These are phyloP conservation scores for Skeletonema costatum DNA, from an alignment of 108 stramenopile genomes.

Conservation along the genomic window DNA sequence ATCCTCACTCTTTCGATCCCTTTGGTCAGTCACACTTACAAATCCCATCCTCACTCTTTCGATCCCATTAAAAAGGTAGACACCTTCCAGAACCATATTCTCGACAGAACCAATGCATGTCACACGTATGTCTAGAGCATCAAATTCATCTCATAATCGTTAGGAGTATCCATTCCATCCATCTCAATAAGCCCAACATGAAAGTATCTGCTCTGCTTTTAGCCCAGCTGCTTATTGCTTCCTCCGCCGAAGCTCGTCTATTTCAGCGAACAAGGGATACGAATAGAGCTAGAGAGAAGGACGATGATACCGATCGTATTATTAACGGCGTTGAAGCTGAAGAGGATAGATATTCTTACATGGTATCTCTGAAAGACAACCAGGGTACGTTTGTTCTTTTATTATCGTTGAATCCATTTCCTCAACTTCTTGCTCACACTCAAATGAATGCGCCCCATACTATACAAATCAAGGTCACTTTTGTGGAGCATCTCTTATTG, in stretches of 20 bases:
- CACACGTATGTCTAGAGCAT: no score
- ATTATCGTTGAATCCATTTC: no score
- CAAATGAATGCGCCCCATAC: no score
- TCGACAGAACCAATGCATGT: no score
- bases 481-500: constrained; percentile 28
- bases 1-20: no score
- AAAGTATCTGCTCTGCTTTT: neutral
- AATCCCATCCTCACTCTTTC: no score
- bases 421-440: no score
- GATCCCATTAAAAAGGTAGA: no score
- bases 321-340: constrained; percentile 33
- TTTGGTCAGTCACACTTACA: no score
- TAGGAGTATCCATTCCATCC: no score
- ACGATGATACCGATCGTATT: constrained; percentile 13
- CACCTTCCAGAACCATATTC: no score
- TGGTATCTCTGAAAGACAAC: constrained; percentile 13
- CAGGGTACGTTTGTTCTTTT: neutral
- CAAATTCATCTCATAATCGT: no score
- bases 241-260: neutral
- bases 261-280: neutral
- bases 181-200: neutral
- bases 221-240: neutral
- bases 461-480: neutral
- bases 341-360: constrained; percentile 23
- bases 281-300: neutral